phyloP scores from a whole-genome alignment of 805 yeast species.

The Candida mattraensis region DNA sequence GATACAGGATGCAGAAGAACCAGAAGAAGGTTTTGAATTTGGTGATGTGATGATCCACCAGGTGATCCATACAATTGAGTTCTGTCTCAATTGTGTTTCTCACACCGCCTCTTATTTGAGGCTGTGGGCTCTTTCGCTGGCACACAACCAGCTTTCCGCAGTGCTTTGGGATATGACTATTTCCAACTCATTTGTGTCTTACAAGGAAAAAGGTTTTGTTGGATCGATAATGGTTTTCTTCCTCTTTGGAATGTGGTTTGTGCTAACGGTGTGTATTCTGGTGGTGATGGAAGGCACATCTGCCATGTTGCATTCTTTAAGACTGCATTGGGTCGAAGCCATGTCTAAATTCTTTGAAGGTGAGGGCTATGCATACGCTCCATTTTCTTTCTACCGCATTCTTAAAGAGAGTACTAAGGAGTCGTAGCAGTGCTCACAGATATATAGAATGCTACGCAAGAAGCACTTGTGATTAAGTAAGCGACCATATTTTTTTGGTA shows the following conservation, averaged over 20 bases:
- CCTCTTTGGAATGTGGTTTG: slow-evolving; percentile 75
- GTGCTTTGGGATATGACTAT: slow-evolving; percentile 80
- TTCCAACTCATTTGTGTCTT: slow-evolving; percentile 50
- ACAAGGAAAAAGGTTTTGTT: slow-evolving; percentile 46
- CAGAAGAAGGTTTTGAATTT: slow-evolving; percentile 45
- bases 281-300: slow-evolving; percentile 83
- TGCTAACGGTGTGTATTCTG: slow-evolving; percentile 63
- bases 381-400: slow-evolving; percentile 50
- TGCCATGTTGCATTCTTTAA: slow-evolving; percentile 77
- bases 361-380: slow-evolving; percentile 68
- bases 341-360: slow-evolving; percentile 81
- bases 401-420: too few species aligned
- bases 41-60: slow-evolving; percentile 78
- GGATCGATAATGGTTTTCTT: slow-evolving; percentile 61
- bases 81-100: slow-evolving; percentile 75
- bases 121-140: slow-evolving; percentile 77
- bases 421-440: too few species aligned
- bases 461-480: too few species aligned
- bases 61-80: slow-evolving; percentile 78
- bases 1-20: slow-evolving; percentile 33
- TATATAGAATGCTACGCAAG: too few species aligned
- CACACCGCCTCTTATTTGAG: slow-evolving; percentile 79
- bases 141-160: slow-evolving; percentile 75
- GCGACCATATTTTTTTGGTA: too few species aligned
- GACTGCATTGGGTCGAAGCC: slow-evolving; percentile 81